These are phyloP conservation scores for Saccharomycopsis phalli DNA, from an alignment of 1,139 yeast genomes.

Conservation along the genomic window DNA sequence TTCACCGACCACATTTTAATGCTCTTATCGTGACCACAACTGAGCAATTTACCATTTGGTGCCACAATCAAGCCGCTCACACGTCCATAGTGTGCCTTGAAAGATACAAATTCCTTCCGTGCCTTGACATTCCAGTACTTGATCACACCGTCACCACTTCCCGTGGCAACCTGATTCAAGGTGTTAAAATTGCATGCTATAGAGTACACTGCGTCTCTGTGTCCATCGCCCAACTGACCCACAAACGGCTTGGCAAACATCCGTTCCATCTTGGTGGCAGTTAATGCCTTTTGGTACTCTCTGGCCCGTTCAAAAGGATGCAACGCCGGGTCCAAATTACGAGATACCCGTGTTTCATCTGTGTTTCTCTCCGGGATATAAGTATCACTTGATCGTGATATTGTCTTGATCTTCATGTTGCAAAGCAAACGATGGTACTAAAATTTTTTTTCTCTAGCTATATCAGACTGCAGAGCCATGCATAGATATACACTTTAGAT, in stretches of 20 bases:
- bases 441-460: background rate
- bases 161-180: constrained; percentile 75
- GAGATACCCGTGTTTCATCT: constrained; percentile 78
- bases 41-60: constrained; percentile 54
- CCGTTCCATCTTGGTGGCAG: constrained; percentile 90
- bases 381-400: constrained; percentile 80
- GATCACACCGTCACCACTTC: constrained; percentile 90
- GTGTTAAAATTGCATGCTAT: constrained; percentile 71
- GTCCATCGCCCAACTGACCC: constrained; percentile 93
- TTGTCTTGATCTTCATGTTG: constrained; percentile 71
- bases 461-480: background rate
- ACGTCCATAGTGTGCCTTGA: constrained; percentile 86
- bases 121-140: constrained; percentile 85
- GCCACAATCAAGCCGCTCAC: constrained; percentile 83
- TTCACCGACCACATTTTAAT: constrained; percentile 70
- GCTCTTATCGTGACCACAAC: constrained; percentile 89
- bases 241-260: constrained; percentile 97
- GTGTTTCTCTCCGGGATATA: constrained; percentile 89
- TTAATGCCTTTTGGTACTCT: constrained; percentile 89
- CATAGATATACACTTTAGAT: background rate
- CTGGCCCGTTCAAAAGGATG: constrained; percentile 97
- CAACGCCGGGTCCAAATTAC: constrained; percentile 87
- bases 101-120: constrained; percentile 65
- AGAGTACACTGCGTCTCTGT: constrained; percentile 88
- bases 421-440: background rate